Base-by-base conservation (phyloP, 768 basidiomycete genomes). In the Ramaria rubella region DNA sequence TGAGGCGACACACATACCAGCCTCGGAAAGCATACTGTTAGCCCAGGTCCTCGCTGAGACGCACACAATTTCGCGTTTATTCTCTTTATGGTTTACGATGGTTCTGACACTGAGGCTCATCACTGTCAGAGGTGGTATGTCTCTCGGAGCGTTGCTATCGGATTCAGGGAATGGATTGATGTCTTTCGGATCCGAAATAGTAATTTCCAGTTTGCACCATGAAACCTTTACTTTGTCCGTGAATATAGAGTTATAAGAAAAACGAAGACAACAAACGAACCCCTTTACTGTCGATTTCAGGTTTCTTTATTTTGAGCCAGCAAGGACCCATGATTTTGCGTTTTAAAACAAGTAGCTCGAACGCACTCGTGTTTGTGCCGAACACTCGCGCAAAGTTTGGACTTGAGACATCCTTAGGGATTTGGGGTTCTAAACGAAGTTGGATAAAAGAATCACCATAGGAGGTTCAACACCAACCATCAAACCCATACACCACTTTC, bases 311-410 rank as follows among this genome's bases (percentile, higher is more conserved):
- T 55, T 86, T 79, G 44, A 99, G 74, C 96, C 96, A 99, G 67
- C 96, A 98, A 0, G 96, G 94, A 0, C 96, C 96, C 94, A 97
- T 97, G 57, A 98, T 96, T 72, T 94, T 96, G 30, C 94, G 83
- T 70, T 98, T 98, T 45, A 98, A 63, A 2, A 94, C 94, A 19
- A 99, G 80, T 9, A 92, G 74, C 68, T 98, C 96, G 63, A 99
- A 99, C 0, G 95, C 87, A 52, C 75, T 90, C 5, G 94, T 95
- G 61, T 84, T 94, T 2, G 94, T 88, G 12, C 96, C 96, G 62
- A 98, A 88, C 11, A 98, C 85, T 56, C 81, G 82, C 31, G 83
- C 77, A 67, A 97, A 94, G 50, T 90, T 94, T 8, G 89, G 84
- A 46, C 90, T 92, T 38, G 80, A 81, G 3, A 86, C 80, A 31